A percentile compares a stretch with the other conserved stretches of the same genome.
Evolutionary conservation across 129 eudicot species (phyloP).

Genomic region (Lonicera japonica): DNA sequence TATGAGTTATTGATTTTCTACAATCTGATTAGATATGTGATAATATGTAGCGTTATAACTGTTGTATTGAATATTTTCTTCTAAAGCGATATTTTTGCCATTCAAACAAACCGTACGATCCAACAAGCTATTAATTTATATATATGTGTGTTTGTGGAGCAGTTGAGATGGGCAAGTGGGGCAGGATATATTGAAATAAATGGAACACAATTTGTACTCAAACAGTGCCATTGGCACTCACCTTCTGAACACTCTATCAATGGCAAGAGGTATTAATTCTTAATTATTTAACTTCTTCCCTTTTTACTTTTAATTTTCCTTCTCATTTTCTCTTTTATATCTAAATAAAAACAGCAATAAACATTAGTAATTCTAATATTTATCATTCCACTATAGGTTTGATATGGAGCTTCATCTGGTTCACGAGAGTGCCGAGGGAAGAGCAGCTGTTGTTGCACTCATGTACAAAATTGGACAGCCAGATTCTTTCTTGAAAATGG

Average conservation of each 20-base stretch:
- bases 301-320: neutral
- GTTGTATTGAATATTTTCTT: no score
- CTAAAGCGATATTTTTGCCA: no score
- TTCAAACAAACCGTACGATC: no score
- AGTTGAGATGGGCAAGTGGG: constrained; percentile 40
- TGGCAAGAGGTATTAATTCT: constrained; percentile 45
- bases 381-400: neutral
- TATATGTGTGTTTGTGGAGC: neutral
- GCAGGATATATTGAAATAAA: constrained; percentile 52
- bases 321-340: no score
- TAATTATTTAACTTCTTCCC: neutral
- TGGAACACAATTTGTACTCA: constrained; percentile 41
- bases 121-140: neutral
- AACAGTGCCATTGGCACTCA: constrained; percentile 63
- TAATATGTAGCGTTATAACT: neutral
- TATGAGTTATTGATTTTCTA: neutral
- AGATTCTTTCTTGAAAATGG: neutral
- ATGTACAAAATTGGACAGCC: neutral
- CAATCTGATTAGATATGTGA: neutral
- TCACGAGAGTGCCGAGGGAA: neutral
- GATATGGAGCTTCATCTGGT: neutral
- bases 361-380: no score
- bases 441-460: neutral
- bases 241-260: constrained; percentile 62
- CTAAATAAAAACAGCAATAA: no score